Evolutionary conservation across 1,284 basidiomycete species (phyloP), one percentile per base, ranked within the genome.

Genomic region (Pseudozyma sp.): DNA sequence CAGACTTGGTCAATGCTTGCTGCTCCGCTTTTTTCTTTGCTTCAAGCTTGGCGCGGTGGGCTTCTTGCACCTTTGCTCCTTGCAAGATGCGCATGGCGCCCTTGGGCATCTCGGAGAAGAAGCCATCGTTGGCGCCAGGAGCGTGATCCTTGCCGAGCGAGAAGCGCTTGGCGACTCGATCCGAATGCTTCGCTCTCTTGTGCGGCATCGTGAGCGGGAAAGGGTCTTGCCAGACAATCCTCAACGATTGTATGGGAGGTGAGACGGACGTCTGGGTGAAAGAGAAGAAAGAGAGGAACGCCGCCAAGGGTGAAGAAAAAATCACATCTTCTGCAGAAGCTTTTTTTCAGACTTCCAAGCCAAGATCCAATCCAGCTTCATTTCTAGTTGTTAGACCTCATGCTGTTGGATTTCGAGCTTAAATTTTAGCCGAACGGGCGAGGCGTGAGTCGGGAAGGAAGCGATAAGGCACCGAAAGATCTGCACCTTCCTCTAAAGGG

Each of bases 131-230:
- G 16, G 45, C 44, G 54, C 48, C 48, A 6, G 79, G 75, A 29
- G 79, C 71, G 17, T 74, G 57, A 52, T 80, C 62, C 42, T 73
- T 53, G 10, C 77, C 75, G 10, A 68, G 19, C 47, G 55, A 48
- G 53, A 68, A 65, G 42, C 78, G 76, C 51, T 75, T 67, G 33
- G 77, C 68, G 33, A 70, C 50, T 34, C 80, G 67, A 45, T 66
- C 67, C 13, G 78, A 78, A 45, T 61, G 64, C 42, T 80, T 81
- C 1, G 80, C 78, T 31, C 78, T 66, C 51, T 81, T 81, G 69
- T 80, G 78, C 19, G 80, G 80, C 80, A 81, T 81, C n/a, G 13
- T 51, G 44, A 33, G 37, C 40, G 33, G 42, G 34, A 24, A 24
- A 39, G 24, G 24, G 37, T 31, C 29, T 29, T 42, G 46, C 40